phyloP scores from a whole-genome alignment of 768 basidiomycete genomes.

The Leucogyrophana mollusca region DNA sequence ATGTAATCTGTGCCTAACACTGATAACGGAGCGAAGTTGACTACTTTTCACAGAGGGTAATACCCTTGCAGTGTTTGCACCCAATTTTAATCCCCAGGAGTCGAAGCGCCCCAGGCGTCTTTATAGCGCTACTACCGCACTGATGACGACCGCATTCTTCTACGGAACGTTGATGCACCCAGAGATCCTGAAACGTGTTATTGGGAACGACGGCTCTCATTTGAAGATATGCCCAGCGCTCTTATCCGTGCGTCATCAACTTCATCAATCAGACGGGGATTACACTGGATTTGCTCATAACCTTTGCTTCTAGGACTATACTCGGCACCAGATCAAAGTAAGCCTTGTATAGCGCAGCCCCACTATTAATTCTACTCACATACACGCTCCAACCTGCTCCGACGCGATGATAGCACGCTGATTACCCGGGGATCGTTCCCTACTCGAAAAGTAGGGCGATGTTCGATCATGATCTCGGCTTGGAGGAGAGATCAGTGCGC shows the following conservation, averaged over 20 bases:
- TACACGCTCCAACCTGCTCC: too few relatives aligned
- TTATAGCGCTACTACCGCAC: too few relatives aligned
- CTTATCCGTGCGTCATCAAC: conserved; percentile 52
- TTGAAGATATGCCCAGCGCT: conserved; percentile 74
- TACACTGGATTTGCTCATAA: not conserved
- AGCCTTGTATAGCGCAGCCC: too few relatives aligned
- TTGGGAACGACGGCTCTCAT: conserved; percentile 62
- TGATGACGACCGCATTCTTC: conserved; percentile 63
- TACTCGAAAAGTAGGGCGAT: conserved; percentile 46
- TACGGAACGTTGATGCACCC: conserved; percentile 93
- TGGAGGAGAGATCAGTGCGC: conserved; percentile 68
- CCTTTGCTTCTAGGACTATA: conserved; percentile 56
- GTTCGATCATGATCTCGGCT: conserved; percentile 47
- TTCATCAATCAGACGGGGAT: too few relatives aligned
- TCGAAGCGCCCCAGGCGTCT: too few relatives aligned
- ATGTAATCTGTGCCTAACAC: too few relatives aligned
- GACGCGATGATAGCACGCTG: conserved; percentile 60
- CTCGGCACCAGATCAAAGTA: conserved; percentile 78
- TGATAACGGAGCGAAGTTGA: too few relatives aligned
- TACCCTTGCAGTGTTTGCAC: too few relatives aligned
- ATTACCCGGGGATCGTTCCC: conserved; percentile 85
- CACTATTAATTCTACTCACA: too few relatives aligned
- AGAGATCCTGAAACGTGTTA: conserved; percentile 72
- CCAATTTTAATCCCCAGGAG: too few relatives aligned
- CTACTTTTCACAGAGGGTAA: too few relatives aligned